Conservation (phyloP, 192 early-diverging fungal species). For the Piromyces sp. region DNA sequence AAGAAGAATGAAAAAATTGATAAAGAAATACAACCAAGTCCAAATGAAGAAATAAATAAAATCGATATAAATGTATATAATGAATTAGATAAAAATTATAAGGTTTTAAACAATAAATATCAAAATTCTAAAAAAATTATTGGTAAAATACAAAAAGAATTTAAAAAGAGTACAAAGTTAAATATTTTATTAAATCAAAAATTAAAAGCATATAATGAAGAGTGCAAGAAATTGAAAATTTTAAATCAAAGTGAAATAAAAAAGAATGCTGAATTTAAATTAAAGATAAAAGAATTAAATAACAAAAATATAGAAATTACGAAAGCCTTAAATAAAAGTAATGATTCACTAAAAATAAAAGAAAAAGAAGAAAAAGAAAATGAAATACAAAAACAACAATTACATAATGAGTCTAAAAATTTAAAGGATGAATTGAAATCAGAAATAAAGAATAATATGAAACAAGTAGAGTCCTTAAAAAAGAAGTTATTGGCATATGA, state of each 20-base stretch:
- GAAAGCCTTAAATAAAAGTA: not conserved
- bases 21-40: not conserved
- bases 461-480: not conserved
- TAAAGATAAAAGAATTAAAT: not conserved
- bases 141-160: not conserved
- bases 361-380: not conserved
- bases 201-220: not conserved
- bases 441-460: not conserved
- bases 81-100: not conserved
- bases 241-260: not conserved
- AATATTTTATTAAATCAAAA: not conserved
- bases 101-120: not conserved
- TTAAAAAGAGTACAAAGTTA: not conserved
- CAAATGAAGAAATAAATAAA: not conserved
- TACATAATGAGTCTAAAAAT: not conserved
- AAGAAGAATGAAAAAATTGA: not conserved
- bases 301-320: not conserved
- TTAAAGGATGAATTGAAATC: not conserved
- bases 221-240: not conserved
- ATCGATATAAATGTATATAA: not conserved
- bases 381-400: not conserved
- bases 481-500: not conserved
- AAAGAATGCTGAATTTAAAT: not conserved
- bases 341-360: not conserved
- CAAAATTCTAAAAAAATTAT: not conserved